Percentiles rank a stretch among this genome's conserved stretches.
Evolutionary conservation across 2,329 filamentous ascomycete genomes (phyloP).

Genomic region (Basipetospora chlamydospora): DNA sequence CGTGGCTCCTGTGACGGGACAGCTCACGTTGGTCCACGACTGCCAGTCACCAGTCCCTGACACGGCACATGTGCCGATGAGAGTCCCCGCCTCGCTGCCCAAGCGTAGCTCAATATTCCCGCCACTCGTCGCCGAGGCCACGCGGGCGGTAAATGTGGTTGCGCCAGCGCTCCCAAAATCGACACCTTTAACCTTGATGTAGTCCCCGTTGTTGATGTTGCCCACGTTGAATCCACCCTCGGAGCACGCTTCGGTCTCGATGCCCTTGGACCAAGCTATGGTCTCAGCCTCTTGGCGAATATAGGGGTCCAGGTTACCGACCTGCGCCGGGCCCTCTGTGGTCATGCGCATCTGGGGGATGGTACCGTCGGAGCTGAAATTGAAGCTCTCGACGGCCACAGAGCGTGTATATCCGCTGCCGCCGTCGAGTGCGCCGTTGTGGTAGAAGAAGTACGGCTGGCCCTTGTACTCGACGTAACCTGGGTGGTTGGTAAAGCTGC

Average conservation of each 20-base stretch:
- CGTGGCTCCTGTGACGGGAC: constrained; percentile 10
- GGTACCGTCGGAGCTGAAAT: constrained; percentile 14
- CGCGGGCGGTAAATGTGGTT: constrained; percentile 12
- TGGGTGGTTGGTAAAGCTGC: constrained; percentile 17
- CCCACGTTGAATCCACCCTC: constrained; percentile 14
- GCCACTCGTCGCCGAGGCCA: constrained; percentile 12
- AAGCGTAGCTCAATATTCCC: constrained; percentile 16
- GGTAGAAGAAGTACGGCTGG: constrained; percentile 18
- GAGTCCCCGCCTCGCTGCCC: constrained; percentile 12
- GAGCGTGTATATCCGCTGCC: constrained; percentile 15
- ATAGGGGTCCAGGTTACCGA: constrained; percentile 14
- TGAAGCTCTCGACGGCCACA: constrained; percentile 15
- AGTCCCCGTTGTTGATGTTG: constrained; percentile 16
- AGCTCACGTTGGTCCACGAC: constrained; percentile 12
- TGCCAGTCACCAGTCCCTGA: constrained; percentile 15
- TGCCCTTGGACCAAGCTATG: constrained; percentile 15
- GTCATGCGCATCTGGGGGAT: constrained; percentile 16
- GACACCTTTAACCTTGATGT: constrained; percentile 18
- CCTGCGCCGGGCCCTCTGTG: constrained; percentile 13
- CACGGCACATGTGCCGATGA: constrained; percentile 14
- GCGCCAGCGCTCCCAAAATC: constrained; percentile 14
- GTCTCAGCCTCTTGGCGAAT: constrained; percentile 15
- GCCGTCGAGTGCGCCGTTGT: constrained; percentile 16
- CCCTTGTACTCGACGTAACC: constrained; percentile 16
- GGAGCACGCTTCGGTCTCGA: constrained; percentile 12